A percentile compares a stretch with the other conserved stretches of the same genome.
phyloP scores from a whole-genome alignment of 2,329 filamentous ascomycete genomes.

The Aspergillus hiratsukae region DNA sequence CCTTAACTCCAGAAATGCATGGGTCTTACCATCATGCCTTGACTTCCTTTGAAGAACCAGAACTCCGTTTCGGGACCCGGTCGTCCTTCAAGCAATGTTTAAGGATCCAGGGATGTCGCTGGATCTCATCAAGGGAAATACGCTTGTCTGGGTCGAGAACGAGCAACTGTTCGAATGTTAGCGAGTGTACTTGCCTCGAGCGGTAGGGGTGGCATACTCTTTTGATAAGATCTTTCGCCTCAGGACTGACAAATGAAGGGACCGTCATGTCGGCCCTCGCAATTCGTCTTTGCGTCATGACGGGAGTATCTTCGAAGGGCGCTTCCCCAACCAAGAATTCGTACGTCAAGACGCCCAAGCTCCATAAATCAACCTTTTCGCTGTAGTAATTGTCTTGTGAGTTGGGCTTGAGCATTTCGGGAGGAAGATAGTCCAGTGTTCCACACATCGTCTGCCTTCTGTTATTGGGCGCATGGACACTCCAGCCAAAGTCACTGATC shows the following conservation, averaged over 20 bases:
- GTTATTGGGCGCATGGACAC: constrained; percentile 94
- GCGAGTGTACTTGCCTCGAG: constrained; percentile 1
- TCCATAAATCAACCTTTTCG: constrained; percentile 96
- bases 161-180: constrained; percentile 57
- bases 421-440: constrained; percentile 93
- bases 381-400: constrained; percentile 82
- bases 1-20: constrained; percentile 19
- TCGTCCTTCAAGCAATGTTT: constrained; percentile 75
- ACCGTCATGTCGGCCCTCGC: constrained; percentile 86
- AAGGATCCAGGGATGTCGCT: constrained; percentile 90
- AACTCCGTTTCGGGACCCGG: constrained; percentile 40
- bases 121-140: constrained; percentile 82
- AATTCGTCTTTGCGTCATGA: constrained; percentile 92
- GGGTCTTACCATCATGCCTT: constrained; percentile 22
- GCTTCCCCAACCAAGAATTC: constrained; percentile 96
- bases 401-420: constrained; percentile 90
- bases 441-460: constrained; percentile 92
- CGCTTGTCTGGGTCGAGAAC: constrained; percentile 92
- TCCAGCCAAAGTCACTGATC: constrained; percentile 98
- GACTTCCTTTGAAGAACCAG: constrained; percentile 32
- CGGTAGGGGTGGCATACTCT: constrained; percentile 50
- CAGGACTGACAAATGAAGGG: constrained; percentile 81
- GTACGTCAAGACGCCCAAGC: constrained; percentile 88
- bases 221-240: constrained; percentile 90
- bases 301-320: constrained; percentile 90